A percentile compares a stretch with the other conserved stretches of the same genome.
Evolutionary conservation across 2,329 filamentous ascomycete species (phyloP).

Genomic region (Aspergillus hiratsukae): DNA sequence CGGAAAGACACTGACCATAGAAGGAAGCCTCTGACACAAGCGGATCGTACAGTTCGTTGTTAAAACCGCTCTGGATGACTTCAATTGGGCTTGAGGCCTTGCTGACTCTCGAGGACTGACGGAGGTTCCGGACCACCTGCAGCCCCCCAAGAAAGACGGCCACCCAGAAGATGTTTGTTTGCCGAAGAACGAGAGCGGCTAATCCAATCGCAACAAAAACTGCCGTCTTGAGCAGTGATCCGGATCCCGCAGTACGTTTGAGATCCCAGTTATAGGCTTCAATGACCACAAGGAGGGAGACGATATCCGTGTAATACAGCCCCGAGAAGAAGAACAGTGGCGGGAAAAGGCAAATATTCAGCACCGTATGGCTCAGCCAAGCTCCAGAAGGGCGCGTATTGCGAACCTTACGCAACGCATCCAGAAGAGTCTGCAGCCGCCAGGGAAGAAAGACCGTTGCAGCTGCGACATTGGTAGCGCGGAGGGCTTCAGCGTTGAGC

Average conservation of each 20-base stretch:
- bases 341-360: conserved; percentile 83
- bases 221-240: conserved; percentile 22
- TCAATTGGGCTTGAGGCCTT: conserved; percentile 23
- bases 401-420: conserved; percentile 38
- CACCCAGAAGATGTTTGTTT: conserved; percentile 97
- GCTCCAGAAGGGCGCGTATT: conserved; percentile 28
- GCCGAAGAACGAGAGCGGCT: conserved; percentile 69
- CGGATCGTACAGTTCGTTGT: conserved; percentile 48
- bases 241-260: conserved; percentile 24
- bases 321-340: conserved; percentile 93
- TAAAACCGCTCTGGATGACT: conserved; percentile 29
- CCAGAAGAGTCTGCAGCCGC: conserved; percentile 51
- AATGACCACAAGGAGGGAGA: conserved; percentile 73
- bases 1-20: conserved; percentile 38
- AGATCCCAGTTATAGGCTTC: conserved; percentile 57
- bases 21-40: conserved; percentile 45
- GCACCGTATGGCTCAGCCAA: conserved; percentile 45
- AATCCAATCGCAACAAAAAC: conserved; percentile 56
- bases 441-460: conserved; percentile 40
- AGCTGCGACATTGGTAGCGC: conserved; percentile 35
- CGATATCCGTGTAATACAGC: conserved; percentile 90
- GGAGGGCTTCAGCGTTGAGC: conserved; percentile 31
- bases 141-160: conserved; percentile 48
- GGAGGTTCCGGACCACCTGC: conserved; percentile 36
- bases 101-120: conserved; percentile 23